A percentile compares a stretch with the other conserved stretches of the same genome.
phyloP scores from a whole-genome alignment of 202 grass and related monocot species.

The Bolboschoenoplectus hybrid region DNA sequence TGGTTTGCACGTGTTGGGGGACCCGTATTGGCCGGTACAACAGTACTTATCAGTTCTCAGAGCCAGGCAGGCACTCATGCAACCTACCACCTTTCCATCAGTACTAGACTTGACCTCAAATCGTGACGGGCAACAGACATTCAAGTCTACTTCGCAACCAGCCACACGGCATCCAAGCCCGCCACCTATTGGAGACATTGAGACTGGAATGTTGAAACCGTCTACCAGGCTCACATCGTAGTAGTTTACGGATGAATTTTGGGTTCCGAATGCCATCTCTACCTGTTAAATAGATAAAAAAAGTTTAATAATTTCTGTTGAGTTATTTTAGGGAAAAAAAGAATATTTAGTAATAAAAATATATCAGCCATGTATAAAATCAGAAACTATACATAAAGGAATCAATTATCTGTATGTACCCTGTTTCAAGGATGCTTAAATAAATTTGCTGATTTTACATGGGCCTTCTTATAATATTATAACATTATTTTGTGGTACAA shows the following conservation, averaged over 20 bases:
- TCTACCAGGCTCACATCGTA: conserved; percentile 89
- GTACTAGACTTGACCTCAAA: conserved; percentile 51
- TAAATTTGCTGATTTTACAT: neutral
- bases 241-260: conserved; percentile 56
- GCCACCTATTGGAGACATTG: conserved; percentile 65
- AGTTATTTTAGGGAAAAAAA: neutral
- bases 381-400: neutral
- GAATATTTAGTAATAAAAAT: neutral
- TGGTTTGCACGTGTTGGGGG: conserved; percentile 56
- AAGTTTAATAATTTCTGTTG: neutral
- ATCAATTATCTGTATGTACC: neutral
- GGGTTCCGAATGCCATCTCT: conserved; percentile 75
- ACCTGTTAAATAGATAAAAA: conserved; percentile 21
- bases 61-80: conserved; percentile 74
- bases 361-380: neutral
- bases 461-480: neutral
- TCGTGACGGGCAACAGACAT: conserved; percentile 65
- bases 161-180: conserved; percentile 66
- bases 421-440: neutral
- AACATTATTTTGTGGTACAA: neutral
- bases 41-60: conserved; percentile 72
- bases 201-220: conserved; percentile 73
- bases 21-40: conserved; percentile 66
- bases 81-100: conserved; percentile 60
- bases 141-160: conserved; percentile 60